Conservation (phyloP, 495 filamentous ascomycete genomes). For the Cercophora sp. region DNA sequence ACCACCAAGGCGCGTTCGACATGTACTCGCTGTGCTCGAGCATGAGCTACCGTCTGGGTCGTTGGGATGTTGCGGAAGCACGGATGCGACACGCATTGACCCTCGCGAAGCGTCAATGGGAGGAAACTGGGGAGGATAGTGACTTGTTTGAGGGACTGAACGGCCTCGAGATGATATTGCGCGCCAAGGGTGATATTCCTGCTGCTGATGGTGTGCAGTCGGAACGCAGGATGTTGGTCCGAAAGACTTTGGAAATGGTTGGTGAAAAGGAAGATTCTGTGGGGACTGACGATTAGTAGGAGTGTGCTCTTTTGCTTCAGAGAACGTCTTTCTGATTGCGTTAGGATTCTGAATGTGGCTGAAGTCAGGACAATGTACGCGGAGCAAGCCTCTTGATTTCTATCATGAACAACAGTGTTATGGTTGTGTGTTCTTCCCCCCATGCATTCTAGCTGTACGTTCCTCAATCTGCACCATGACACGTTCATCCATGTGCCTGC, state of each 20-base stretch:
- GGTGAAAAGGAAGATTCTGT: neutral
- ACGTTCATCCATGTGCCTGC: neutral
- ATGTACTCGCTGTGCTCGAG: neutral
- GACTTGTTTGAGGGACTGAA: slow-evolving; percentile 11
- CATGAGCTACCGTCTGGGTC: neutral
- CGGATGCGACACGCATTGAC: neutral
- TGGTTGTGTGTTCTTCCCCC: no score
- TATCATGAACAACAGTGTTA: no score
- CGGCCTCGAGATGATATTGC: slow-evolving; percentile 6
- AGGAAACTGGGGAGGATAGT: neutral
- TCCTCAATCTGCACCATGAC: neutral
- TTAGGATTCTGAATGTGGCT: no score
- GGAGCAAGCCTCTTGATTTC: no score
- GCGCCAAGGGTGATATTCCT: neutral
- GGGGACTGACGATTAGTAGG: no score
- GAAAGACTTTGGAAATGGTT: neutral
- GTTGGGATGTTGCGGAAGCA: neutral
- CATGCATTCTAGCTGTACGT: neutral
- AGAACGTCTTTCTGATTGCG: no score
- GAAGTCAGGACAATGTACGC: no score
- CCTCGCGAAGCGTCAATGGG: neutral
- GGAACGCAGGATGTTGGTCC: slow-evolving; percentile 2
- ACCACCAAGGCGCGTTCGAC: neutral
- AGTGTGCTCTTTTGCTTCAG: no score
- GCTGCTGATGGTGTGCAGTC: slow-evolving; percentile 4